Evolutionary conservation across 164 flowering plant species (phyloP).

Genomic region (Echeveria elegans): DNA sequence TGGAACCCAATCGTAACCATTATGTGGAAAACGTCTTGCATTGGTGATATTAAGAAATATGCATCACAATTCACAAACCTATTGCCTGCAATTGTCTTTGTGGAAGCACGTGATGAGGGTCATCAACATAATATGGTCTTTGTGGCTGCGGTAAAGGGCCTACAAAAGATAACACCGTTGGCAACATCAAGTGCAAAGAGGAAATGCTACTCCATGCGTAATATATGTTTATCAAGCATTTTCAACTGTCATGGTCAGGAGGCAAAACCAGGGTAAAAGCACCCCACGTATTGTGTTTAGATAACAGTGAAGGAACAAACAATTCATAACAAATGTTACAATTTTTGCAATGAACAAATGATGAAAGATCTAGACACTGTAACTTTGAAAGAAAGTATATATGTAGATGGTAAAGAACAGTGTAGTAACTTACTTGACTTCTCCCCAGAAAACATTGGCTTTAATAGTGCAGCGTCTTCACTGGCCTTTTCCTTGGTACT

Average conservation of each 20-base stretch:
- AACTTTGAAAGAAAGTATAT: not conserved
- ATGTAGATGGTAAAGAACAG: not conserved
- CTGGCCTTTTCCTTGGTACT: not conserved
- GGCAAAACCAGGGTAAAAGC: too few species aligned
- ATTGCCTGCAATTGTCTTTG: constrained; percentile 5
- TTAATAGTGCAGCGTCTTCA: not conserved
- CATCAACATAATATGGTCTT: constrained; percentile 3
- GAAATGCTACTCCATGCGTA: not conserved
- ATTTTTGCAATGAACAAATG: not conserved
- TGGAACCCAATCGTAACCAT: not conserved
- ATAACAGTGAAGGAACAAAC: too few species aligned
- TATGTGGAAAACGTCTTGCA: not conserved
- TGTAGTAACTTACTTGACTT: not conserved
- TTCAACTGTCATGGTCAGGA: too few species aligned
- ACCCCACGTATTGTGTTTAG: too few species aligned
- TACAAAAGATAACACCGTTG: not conserved
- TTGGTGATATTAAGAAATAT: not conserved
- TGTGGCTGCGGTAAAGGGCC: not conserved
- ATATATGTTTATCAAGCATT: too few species aligned
- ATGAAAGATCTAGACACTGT: not conserved
- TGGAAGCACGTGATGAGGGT: not conserved
- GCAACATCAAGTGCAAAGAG: not conserved
- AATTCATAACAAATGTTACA: too few species aligned
- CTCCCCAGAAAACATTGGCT: not conserved
- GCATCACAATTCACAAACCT: constrained; percentile 3